Conservation (phyloP, 202 grass and related monocot species). For the Carex arenaria region DNA sequence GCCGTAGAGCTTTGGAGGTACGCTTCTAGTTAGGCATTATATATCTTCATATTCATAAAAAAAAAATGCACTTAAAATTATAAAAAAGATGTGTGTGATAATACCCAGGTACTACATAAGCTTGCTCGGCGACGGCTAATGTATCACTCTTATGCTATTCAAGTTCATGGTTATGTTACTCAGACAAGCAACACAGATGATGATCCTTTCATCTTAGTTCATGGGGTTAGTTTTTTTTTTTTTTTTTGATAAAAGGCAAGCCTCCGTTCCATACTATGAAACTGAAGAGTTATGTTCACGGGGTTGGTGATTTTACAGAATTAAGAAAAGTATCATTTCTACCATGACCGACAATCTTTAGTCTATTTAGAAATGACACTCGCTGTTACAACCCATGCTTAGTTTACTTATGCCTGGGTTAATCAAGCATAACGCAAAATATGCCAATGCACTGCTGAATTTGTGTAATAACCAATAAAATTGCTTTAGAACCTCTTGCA, state of each 20-base stretch:
- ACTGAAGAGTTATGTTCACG: slow-evolving; percentile 35
- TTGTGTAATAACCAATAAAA: not conserved
- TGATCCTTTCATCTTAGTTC: slow-evolving; percentile 70
- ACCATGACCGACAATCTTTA: not conserved
- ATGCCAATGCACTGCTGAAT: not conserved
- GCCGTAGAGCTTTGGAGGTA: slow-evolving; percentile 82
- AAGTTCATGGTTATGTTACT: slow-evolving; percentile 81
- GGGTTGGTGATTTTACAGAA: slow-evolving; percentile 39
- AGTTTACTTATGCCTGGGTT: not conserved
- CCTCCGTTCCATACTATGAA: too few relatives aligned
- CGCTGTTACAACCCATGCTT: not conserved
- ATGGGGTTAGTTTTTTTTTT: slow-evolving; percentile 41
- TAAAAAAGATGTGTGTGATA: not conserved
- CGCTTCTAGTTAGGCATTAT: not conserved
- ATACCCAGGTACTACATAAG: slow-evolving; percentile 75
- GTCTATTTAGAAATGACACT: not conserved
- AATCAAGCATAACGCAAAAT: not conserved
- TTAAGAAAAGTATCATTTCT: not conserved
- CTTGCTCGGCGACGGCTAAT: slow-evolving; percentile 72
- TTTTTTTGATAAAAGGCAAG: too few relatives aligned
- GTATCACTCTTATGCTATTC: slow-evolving; percentile 88
- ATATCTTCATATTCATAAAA: not conserved
- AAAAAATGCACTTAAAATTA: slow-evolving; percentile 18
- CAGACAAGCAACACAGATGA: slow-evolving; percentile 29
- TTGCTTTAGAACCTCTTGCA: slow-evolving; percentile 1